phyloP scores from a whole-genome alignment of 2,329 filamentous ascomycete species.

The Fusarium pseudocircinatum region DNA sequence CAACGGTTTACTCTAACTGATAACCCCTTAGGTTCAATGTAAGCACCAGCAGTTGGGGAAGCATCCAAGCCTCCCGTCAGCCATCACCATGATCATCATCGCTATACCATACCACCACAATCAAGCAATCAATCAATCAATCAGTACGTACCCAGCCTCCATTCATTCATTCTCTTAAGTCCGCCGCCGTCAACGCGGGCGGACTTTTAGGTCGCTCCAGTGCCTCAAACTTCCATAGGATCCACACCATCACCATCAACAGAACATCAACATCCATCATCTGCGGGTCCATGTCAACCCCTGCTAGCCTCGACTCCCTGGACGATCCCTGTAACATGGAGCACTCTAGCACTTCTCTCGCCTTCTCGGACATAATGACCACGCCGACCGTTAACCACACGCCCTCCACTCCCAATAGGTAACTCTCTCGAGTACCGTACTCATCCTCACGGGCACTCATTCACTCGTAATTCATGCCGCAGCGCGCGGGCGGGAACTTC shows the following conservation, averaged over 20 bases:
- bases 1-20: constrained; percentile 2
- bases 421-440: not conserved
- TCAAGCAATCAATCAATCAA: not conserved
- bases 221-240: constrained; percentile 6
- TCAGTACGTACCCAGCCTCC: not conserved
- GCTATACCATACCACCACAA: not conserved
- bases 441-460: not conserved
- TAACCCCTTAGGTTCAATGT: not conserved
- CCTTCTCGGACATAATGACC: constrained; percentile 55
- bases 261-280: constrained; percentile 20
- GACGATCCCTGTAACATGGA: constrained; percentile 25
- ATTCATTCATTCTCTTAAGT: constrained; percentile 13
- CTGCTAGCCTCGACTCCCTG: constrained; percentile 20
- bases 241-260: constrained; percentile 36
- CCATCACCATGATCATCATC: not conserved
- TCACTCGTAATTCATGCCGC: constrained; percentile 2
- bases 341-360: constrained; percentile 32
- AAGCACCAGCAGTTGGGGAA: constrained; percentile 25
- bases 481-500: constrained; percentile 30
- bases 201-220: constrained; percentile 33
- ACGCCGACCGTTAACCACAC: constrained; percentile 47
- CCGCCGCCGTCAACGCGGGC: constrained; percentile 26
- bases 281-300: constrained; percentile 13
- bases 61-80: constrained; percentile 30
- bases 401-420: constrained; percentile 7